Evolutionary conservation across 2,329 filamentous ascomycete species (phyloP).

Genomic region (Boeremia exigua): DNA sequence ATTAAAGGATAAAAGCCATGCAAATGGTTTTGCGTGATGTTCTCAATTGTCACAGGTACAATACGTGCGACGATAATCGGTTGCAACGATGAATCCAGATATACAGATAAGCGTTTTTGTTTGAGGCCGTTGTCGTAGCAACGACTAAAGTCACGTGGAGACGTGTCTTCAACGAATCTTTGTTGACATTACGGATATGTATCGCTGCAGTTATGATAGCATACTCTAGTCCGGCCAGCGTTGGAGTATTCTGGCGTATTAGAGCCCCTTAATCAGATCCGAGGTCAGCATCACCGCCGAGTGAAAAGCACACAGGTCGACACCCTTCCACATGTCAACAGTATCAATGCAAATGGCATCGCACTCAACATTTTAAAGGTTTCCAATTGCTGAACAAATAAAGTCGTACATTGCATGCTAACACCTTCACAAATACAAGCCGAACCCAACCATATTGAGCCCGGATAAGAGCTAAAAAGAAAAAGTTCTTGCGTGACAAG

Average conservation of each 20-base stretch:
- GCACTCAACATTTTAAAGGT: not conserved
- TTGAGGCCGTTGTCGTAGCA: conserved; percentile 8
- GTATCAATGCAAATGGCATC: no score
- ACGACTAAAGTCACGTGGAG: conserved; percentile 5
- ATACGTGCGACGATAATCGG: conserved; percentile 2
- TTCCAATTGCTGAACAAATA: conserved; percentile 25
- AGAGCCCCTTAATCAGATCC: no score
- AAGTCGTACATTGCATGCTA: conserved; percentile 48
- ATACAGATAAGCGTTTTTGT: conserved; percentile 2
- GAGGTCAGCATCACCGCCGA: no score
- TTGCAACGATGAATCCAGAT: conserved; percentile 17
- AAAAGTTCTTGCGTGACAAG: conserved; percentile 33
- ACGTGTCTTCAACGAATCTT: no score
- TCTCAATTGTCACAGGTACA: not conserved
- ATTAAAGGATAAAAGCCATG: not conserved
- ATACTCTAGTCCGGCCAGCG: no score
- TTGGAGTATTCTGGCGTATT: no score
- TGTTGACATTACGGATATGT: no score
- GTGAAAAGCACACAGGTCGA: no score
- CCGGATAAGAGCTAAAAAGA: conserved; percentile 35
- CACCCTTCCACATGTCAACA: no score
- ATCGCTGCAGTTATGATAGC: no score
- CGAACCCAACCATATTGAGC: conserved; percentile 38
- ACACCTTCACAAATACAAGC: conserved; percentile 47
- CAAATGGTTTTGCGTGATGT: not conserved